phyloP scores from a whole-genome alignment of 306 rosid genomes.

The Prunus campanulata region DNA sequence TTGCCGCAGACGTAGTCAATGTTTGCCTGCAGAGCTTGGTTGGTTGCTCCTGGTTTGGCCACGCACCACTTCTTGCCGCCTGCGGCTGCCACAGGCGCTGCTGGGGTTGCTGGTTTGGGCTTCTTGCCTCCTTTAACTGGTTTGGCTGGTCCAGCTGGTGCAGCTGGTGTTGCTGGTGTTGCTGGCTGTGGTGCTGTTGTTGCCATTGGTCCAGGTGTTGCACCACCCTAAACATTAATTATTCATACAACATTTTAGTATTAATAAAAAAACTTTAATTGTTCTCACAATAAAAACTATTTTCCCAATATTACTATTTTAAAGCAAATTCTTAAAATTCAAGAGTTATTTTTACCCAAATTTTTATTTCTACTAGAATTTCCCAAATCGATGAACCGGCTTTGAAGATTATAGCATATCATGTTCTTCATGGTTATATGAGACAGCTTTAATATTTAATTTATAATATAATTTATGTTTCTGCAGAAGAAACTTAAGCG shows the following conservation, averaged over 20 bases:
- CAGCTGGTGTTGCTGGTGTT: background rate
- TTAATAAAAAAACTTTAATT: background rate
- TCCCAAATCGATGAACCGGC: too few species aligned
- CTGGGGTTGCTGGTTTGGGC: background rate
- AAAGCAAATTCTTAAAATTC: too few species aligned
- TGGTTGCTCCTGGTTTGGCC: constrained; percentile 46
- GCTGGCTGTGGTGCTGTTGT: background rate
- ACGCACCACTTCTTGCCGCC: constrained; percentile 60
- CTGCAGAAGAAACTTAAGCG: too few species aligned
- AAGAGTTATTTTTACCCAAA: too few species aligned
- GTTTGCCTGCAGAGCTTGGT: constrained; percentile 48
- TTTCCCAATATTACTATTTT: too few species aligned
- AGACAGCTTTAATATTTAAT: too few species aligned
- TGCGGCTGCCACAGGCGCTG: background rate
- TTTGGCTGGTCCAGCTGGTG: background rate
- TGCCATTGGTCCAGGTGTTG: background rate
- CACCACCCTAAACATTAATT: constrained; percentile 4
- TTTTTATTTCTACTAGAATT: too few species aligned
- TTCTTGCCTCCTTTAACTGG: background rate
- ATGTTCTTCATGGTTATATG: too few species aligned
- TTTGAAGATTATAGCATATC: too few species aligned
- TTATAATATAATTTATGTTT: too few species aligned
- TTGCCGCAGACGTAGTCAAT: constrained; percentile 69
- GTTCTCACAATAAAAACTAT: background rate
- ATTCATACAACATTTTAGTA: background rate